A percentile compares a stretch with the other conserved stretches of the same genome.
These are phyloP conservation scores for Microbotryum intermedium DNA, from an alignment of 1,284 basidiomycete genomes.

Conservation along the genomic window DNA sequence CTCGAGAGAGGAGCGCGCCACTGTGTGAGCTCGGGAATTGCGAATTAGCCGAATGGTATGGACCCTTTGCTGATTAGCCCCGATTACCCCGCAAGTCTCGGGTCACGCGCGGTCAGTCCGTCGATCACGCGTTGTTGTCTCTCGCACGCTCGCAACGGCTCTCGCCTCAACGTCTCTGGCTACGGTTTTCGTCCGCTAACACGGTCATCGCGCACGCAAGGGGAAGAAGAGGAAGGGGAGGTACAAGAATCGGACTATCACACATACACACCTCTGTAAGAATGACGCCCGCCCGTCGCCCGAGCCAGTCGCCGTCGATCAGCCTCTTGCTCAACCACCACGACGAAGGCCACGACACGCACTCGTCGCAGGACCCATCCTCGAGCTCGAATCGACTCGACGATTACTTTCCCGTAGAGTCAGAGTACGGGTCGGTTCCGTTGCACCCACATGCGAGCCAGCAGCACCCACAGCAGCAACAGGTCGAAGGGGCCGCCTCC, in stretches of 20 bases:
- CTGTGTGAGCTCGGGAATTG: too few species aligned
- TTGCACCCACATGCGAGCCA: too few species aligned
- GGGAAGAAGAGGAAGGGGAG: background rate
- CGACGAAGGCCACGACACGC: background rate
- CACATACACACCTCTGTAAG: background rate
- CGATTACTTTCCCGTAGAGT: constrained; percentile 5
- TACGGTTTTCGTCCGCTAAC: background rate
- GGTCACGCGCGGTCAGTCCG: background rate
- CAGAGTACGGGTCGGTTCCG: too few species aligned
- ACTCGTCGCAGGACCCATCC: background rate
- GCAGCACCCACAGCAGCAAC: too few species aligned
- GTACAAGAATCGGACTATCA: background rate
- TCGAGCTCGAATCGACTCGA: background rate
- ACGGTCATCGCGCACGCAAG: background rate
- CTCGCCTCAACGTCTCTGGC: too few species aligned
- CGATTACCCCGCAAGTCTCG: background rate
- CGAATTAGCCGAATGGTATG: too few species aligned
- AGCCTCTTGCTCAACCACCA: constrained; percentile 6
- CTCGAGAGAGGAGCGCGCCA: too few species aligned
- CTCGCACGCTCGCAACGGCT: too few species aligned
- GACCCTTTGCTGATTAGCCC: too few species aligned
- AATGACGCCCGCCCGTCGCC: background rate
- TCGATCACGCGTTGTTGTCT: too few species aligned
- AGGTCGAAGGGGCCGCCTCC: too few species aligned
- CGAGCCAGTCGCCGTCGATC: constrained; percentile 18